These are phyloP conservation scores for Fusarium duplospermum DNA, from an alignment of 2,329 filamentous ascomycete genomes.

Conservation along the genomic window DNA sequence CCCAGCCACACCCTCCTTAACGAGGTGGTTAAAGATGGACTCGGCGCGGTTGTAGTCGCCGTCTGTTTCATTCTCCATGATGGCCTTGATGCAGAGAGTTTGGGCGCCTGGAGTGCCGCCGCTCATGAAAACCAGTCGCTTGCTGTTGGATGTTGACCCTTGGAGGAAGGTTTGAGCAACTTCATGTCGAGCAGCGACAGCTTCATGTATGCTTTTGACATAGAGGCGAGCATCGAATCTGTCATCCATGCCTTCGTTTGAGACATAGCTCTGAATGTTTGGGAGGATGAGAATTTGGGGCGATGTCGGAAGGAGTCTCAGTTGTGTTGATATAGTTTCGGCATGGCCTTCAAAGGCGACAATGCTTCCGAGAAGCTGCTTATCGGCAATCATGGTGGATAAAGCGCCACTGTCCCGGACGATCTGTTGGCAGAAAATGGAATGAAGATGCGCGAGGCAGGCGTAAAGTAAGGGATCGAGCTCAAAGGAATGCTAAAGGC, in stretches of 20 bases:
- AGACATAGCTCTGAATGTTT: conserved; percentile 60
- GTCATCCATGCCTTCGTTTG: conserved; percentile 43
- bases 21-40: conserved; percentile 61
- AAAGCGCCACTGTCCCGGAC: conserved; percentile 28
- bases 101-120: conserved; percentile 68
- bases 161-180: conserved; percentile 64
- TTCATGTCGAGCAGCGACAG: conserved; percentile 59
- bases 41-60: conserved; percentile 64
- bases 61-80: conserved; percentile 63
- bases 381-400: conserved; percentile 41
- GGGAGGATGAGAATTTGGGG: conserved; percentile 69
- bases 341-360: conserved; percentile 70
- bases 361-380: conserved; percentile 58
- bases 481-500: conserved; percentile 24
- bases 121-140: conserved; percentile 69
- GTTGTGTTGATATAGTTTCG: conserved; percentile 67
- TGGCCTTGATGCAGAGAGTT: conserved; percentile 64
- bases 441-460: conserved; percentile 3
- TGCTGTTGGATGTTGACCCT: conserved; percentile 57
- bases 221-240: conserved; percentile 50
- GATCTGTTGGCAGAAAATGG: conserved; percentile 15
- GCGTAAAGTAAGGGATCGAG: conserved; percentile 21
- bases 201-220: conserved; percentile 64
- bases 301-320: conserved; percentile 69
- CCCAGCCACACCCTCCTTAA: conserved; percentile 61